Evolutionary conservation across 257 asterid genomes (phyloP).

Genomic region (Plantago major): DNA sequence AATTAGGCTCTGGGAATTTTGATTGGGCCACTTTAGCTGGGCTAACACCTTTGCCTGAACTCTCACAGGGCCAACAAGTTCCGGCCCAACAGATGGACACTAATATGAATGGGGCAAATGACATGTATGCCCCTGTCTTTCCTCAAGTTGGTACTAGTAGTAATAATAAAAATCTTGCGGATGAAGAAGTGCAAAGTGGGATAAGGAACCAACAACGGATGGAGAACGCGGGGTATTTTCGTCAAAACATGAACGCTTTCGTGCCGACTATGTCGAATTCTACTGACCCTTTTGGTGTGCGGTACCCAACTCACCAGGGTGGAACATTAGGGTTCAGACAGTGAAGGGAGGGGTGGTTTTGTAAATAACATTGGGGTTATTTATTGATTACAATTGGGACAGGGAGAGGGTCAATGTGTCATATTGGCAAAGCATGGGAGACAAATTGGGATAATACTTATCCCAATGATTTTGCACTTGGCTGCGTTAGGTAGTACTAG

Average conservation of each 20-base stretch:
- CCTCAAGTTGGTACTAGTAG: conserved; percentile 7
- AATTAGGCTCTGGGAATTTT: conserved; percentile 48
- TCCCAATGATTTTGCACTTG: conserved; percentile 1
- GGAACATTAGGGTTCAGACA: conserved; percentile 40
- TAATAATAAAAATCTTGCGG: conserved; percentile 9
- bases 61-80: conserved; percentile 21
- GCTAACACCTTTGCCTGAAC: conserved; percentile 34
- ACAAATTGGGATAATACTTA: background rate
- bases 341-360: conserved; percentile 31
- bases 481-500: background rate
- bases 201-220: conserved; percentile 23
- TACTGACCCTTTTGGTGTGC: conserved; percentile 45
- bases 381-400: background rate
- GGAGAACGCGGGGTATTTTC: conserved; percentile 30
- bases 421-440: background rate
- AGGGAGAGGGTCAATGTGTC: background rate
- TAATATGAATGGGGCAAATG: conserved; percentile 20
- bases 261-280: conserved; percentile 20
- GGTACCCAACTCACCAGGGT: conserved; percentile 40
- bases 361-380: conserved; percentile 23
- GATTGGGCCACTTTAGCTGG: conserved; percentile 82
- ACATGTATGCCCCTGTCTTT: conserved; percentile 25
- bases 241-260: conserved; percentile 25
- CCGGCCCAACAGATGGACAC: conserved; percentile 16
- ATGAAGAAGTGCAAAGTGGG: conserved; percentile 54